A percentile compares a stretch with the other conserved stretches of the same genome.
Conservation (phyloP, 2,329 filamentous ascomycete genomes). For the Elsinoe australis region DNA sequence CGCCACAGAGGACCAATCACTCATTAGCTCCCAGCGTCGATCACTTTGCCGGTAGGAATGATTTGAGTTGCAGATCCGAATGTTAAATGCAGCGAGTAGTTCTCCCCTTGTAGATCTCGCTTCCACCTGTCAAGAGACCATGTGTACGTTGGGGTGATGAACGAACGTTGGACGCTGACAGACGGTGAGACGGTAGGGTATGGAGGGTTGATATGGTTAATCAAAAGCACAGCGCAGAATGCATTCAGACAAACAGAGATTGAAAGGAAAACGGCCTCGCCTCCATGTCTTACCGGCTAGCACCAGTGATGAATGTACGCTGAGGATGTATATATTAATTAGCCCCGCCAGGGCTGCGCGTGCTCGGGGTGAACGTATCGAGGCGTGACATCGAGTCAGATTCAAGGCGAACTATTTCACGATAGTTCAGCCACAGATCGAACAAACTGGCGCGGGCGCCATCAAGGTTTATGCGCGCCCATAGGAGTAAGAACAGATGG, state of each 20-base stretch:
- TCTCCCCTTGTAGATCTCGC: neutral
- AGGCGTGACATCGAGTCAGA: slow-evolving; percentile 4
- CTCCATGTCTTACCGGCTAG: neutral
- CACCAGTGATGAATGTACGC: neutral
- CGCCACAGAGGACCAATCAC: slow-evolving; percentile 3
- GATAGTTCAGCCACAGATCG: slow-evolving; percentile 15
- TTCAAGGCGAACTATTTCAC: slow-evolving; percentile 12
- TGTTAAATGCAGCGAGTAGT: neutral
- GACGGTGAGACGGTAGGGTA: slow-evolving; percentile 5
- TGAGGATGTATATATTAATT: slow-evolving; percentile 8
- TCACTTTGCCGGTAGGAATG: slow-evolving; percentile 6
- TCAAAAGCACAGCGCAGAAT: neutral
- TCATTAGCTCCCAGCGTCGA: slow-evolving; percentile 4
- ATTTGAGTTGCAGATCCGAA: slow-evolving; percentile 9
- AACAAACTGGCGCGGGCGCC: slow-evolving; percentile 8
- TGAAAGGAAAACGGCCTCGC: slow-evolving; percentile 4
- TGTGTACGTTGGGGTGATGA: no score
- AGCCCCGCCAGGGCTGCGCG: slow-evolving; percentile 8
- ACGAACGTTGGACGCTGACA: slow-evolving; percentile 10
- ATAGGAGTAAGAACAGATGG: neutral
- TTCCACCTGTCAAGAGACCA: neutral
- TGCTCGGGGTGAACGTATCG: slow-evolving; percentile 4
- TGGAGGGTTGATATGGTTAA: slow-evolving; percentile 8
- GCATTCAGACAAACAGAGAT: slow-evolving; percentile 14
- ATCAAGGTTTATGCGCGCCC: slow-evolving; percentile 8